Base-by-base conservation (phyloP, 1,284 basidiomycete species). In the Melampsora larici-populina region DNA sequence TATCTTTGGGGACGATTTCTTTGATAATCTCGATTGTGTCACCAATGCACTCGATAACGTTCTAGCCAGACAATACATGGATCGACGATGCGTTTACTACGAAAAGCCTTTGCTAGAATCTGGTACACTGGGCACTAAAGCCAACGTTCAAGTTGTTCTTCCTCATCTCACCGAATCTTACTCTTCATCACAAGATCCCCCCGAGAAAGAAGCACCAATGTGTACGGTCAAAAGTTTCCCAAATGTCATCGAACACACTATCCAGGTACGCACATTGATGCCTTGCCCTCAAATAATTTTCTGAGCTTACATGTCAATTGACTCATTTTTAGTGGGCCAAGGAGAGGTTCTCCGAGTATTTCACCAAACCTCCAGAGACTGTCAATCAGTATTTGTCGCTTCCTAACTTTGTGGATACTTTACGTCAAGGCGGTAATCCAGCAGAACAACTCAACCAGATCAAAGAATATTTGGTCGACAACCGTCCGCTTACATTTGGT, bases 11-110 rank as follows among this genome's bases (percentile, higher is more conserved):
- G 91, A 96, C 80, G 88, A 88, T 33, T 98, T 99, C 87, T 99
- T 98, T 83, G 88, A 87, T 58, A 86, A 86, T 73, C 88, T 99
- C 58, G 93, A 98, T 81, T 93, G 93, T 79, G 94, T 99, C 5
- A 99, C 97, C n/a, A 99, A 99, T 84, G 97, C 97, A n/a, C 86
- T 99, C 79, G 97, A 99, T 86, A 99, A 99, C 80, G 91, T 99
- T 78, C 89, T 91, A 86, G 95, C 97, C 79, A 62, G 94, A 82
- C 88, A 93, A 80, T 99, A 99, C 86, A 98, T 99, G 96, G 97
- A 99, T 84, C 91, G 95, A 81, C 92, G 97, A 78, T 99, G 97
- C 83, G 92, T 99, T 55, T 94, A 98, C 87, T 98, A 94, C 86
- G 88, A 91, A 84, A 99, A 99, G 85, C 94, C 97, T 33, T 87